These are phyloP conservation scores for Penicillium sp. DNA, from an alignment of 2,329 filamentous ascomycete genomes.

Conservation along the genomic window DNA sequence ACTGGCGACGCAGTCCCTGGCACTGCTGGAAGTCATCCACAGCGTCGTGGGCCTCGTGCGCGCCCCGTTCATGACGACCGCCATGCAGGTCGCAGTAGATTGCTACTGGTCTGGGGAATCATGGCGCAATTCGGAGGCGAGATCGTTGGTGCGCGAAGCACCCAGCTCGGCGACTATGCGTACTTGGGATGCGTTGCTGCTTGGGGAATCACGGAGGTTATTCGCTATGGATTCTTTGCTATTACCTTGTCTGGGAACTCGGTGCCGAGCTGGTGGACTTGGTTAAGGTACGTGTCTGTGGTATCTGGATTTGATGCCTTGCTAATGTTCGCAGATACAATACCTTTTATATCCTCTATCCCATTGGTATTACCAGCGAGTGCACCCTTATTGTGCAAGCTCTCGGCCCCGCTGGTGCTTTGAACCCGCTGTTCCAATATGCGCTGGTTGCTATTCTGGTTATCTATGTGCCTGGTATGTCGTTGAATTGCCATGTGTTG, in stretches of 20 bases:
- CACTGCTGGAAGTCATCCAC: conserved; percentile 81
- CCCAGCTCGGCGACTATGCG: conserved; percentile 41
- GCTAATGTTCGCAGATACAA: conserved; percentile 60
- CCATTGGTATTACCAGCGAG: conserved; percentile 87
- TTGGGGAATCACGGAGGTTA: conserved; percentile 88
- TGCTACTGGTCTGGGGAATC: conserved; percentile 87
- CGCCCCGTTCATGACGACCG: conserved; percentile 79
- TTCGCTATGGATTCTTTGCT: conserved; percentile 90
- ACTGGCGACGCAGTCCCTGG: conserved; percentile 72
- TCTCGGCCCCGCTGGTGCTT: conserved; percentile 59
- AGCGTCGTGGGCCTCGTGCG: conserved; percentile 78
- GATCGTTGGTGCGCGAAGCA: conserved; percentile 28
- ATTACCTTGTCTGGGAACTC: conserved; percentile 59
- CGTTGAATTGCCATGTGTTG: not conserved
- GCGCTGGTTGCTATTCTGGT: conserved; percentile 66
- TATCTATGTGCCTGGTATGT: conserved; percentile 77
- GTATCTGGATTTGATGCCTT: not conserved
- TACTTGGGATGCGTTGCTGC: conserved; percentile 65
- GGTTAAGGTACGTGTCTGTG: conserved; percentile 49
- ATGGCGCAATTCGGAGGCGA: conserved; percentile 64
- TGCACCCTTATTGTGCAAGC: conserved; percentile 75
- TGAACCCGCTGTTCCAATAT: conserved; percentile 57
- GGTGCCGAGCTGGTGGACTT: conserved; percentile 69
- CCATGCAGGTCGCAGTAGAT: conserved; percentile 88
- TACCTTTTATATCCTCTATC: conserved; percentile 91